Conservation (phyloP, 164 flowering plant genomes). For the Chimonanthus praecox region DNA sequence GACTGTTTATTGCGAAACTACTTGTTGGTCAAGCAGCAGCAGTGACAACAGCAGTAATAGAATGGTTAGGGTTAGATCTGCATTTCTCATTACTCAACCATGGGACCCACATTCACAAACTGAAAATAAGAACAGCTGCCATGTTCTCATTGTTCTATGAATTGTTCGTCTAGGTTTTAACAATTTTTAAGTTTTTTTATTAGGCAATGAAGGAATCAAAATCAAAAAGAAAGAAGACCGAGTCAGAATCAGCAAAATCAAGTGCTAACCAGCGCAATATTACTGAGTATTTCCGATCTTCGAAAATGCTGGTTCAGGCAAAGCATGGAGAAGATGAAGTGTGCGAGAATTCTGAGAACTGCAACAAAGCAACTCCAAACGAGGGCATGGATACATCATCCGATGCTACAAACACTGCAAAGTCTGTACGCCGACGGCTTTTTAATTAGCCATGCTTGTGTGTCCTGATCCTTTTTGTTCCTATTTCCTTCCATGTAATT, state of each 20-base stretch:
- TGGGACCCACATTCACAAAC: too few species aligned
- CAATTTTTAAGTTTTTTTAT: not conserved
- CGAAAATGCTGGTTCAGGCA: conserved; percentile 29
- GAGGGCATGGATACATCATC: conserved; percentile 23
- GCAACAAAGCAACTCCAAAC: conserved; percentile 12
- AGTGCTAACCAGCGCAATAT: conserved; percentile 53
- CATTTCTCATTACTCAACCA: too few species aligned
- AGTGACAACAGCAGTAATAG: too few species aligned
- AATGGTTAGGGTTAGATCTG: too few species aligned
- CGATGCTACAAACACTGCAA: conserved; percentile 26
- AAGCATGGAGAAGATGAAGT: conserved; percentile 29
- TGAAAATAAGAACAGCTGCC: not conserved
- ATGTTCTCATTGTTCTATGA: too few species aligned
- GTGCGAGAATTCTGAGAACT: conserved; percentile 14
- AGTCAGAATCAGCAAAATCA: conserved; percentile 32
- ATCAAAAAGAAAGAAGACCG: conserved; percentile 33
- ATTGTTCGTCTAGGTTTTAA: not conserved
- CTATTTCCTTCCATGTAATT: not conserved
- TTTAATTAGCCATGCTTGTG: conserved; percentile 30
- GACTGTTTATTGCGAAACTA: not conserved
- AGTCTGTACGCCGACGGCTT: conserved; percentile 70
- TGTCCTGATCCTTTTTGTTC: not conserved
- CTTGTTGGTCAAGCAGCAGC: too few species aligned
- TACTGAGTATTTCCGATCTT: conserved; percentile 61
- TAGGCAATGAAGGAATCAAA: conserved; percentile 53